Evolutionary conservation across 1,139 yeast genomes (phyloP), one percentile per base, ranked within the genome.

Genomic region (Sugiyamaella castrensis): DNA sequence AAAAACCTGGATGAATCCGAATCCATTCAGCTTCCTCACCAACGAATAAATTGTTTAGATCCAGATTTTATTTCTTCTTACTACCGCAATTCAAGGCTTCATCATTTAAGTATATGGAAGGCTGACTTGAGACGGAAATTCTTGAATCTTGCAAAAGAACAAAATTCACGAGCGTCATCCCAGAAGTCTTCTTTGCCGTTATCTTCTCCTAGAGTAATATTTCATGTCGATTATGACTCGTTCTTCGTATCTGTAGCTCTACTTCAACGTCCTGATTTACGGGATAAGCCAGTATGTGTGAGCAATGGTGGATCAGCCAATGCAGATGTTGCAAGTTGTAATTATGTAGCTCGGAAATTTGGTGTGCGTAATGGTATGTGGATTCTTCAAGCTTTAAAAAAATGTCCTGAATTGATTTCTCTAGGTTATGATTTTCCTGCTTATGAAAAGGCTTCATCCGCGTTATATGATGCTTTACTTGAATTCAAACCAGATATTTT

Each of bases 341-440:
- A 91, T 63, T 92, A 92, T 63, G 81, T 76, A 8, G 96, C 97
- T 0, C 74, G 98, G 31, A 65, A 71, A 32, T 73, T 54, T 55
- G 97, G 98, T 0, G 81, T 92, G 2, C 72, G 65, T 40, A 91
- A 92, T 65, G 97, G 98, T 0, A 86, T 85, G 95, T 91, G 97
- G 97, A 75, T 87, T 1, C 70, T 79, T 1, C 61, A 71, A 6
- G 98, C 97, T 0, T 72, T 68, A 53, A 64, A 67, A 38, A 53
- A 78, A 36, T 87, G 97, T 59, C 94, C 96, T 0, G 71, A 76
- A 2, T 65, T 91, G 34, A 67, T 77, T 1, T 71, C 79, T 13
- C 60, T 89, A 26, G 84, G 81, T 4, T 91, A 89, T 64, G 86
- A 88, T 52, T 91, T 89, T 65, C 81, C 76, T 6, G 75, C 77